phyloP scores from a whole-genome alignment of 2,329 filamentous ascomycete species.

The Stemphylium vesicarium region DNA sequence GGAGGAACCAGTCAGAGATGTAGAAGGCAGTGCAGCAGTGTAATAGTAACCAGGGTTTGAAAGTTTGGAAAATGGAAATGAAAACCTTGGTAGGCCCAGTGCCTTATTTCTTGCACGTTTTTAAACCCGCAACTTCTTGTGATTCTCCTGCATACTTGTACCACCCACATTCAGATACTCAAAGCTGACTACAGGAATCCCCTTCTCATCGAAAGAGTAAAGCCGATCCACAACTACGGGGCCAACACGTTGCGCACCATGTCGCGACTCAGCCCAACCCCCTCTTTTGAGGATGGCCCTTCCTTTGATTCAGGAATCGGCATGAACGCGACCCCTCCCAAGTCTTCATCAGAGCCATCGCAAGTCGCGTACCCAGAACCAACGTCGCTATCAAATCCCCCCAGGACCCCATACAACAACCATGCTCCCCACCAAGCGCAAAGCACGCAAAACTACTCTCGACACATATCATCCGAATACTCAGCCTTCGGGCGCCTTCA shows the following conservation, averaged over 20 bases:
- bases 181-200: background rate
- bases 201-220: background rate
- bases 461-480: background rate
- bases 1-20: constrained; percentile 50
- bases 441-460: background rate
- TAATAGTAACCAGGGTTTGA: constrained; percentile 17
- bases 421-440: background rate
- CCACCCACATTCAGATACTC: background rate
- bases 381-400: background rate
- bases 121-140: background rate
- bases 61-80: constrained; percentile 1
- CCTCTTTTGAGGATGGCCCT: background rate
- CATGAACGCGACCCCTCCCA: background rate
- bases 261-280: background rate
- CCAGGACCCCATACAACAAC: background rate
- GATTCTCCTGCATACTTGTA: background rate
- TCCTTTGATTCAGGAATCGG: constrained; percentile 9
- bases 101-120: background rate
- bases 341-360: background rate
- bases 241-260: background rate
- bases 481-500: background rate
- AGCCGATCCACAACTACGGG: background rate
- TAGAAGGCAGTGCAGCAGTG: constrained; percentile 38
- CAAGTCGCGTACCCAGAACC: background rate
- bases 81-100: constrained; percentile 2